Percentiles rank a stretch among this genome's conserved stretches.
Evolutionary conservation across 352 stramenopile species (phyloP).

Genomic region (Pythium chondricola): DNA sequence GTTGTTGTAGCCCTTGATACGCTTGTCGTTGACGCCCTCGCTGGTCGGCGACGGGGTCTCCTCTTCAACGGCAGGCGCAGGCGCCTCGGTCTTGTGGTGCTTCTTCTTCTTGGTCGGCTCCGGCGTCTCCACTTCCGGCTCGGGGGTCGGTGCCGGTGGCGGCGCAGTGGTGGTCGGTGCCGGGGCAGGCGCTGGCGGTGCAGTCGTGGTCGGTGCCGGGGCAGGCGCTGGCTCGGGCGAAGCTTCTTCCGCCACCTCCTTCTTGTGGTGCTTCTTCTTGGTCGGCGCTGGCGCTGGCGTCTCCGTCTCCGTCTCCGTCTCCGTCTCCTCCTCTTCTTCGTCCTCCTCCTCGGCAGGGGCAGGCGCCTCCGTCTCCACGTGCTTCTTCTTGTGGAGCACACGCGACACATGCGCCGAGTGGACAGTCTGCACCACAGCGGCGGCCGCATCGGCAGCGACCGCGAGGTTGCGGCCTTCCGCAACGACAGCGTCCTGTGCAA

Average conservation of each 20-base stretch:
- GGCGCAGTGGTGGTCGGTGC: background rate
- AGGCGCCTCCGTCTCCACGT: background rate
- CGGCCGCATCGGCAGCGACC: background rate
- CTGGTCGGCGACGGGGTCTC: slow-evolving; percentile 11
- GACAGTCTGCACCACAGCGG: background rate
- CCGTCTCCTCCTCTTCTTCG: slow-evolving; percentile 16
- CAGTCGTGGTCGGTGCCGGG: slow-evolving; percentile 2
- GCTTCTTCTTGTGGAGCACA: slow-evolving; percentile 16
- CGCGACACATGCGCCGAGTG: background rate
- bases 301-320: slow-evolving; percentile 8
- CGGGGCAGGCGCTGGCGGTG: slow-evolving; percentile 2
- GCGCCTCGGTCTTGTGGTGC: slow-evolving; percentile 13
- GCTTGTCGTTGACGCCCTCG: slow-evolving; percentile 45
- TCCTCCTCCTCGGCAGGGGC: slow-evolving; percentile 12
- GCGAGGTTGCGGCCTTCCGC: slow-evolving; percentile 6
- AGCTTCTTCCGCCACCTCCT: background rate
- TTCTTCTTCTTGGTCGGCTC: slow-evolving; percentile 12
- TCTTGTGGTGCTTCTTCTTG: slow-evolving; percentile 16
- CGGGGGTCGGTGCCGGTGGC: background rate
- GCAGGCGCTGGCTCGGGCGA: no score
- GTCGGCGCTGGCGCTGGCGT: slow-evolving; percentile 1
- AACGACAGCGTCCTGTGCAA: slow-evolving; percentile 16
- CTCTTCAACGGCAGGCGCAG: slow-evolving; percentile 19
- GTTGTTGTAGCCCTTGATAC: slow-evolving; percentile 61
- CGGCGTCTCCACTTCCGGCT: background rate